phyloP scores from a whole-genome alignment of 441 rosid species.

The Isatis lusitanica region DNA sequence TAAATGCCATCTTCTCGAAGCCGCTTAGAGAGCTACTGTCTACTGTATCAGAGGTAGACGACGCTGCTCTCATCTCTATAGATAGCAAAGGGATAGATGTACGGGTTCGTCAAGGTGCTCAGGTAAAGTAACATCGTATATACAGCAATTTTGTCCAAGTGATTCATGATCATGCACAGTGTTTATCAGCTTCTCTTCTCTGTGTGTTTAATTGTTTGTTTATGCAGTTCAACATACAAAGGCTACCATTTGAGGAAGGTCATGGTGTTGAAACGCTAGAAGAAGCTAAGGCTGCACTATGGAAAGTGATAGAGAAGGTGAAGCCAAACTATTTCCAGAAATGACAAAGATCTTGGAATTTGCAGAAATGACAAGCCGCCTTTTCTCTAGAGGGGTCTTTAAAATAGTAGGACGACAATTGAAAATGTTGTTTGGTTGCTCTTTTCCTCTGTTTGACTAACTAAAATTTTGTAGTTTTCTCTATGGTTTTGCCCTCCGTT shows the following conservation, averaged over 20 bases:
- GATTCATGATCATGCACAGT: background rate
- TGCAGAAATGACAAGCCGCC: conserved; percentile 49
- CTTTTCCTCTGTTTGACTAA: background rate
- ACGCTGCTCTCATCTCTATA: conserved; percentile 90
- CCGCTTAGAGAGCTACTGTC: conserved; percentile 73
- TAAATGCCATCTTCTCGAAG: conserved; percentile 77
- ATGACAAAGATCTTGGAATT: conserved; percentile 34
- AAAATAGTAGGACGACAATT: conserved; percentile 1
- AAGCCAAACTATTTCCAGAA: conserved; percentile 54
- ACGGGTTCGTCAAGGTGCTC: conserved; percentile 92
- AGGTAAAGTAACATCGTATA: conserved; percentile 46
- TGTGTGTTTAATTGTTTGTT: conserved; percentile 1
- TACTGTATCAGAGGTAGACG: conserved; percentile 70
- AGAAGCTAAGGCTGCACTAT: conserved; percentile 79
- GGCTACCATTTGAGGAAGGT: conserved; percentile 86
- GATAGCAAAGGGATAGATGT: conserved; percentile 94
- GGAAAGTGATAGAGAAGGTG: conserved; percentile 70
- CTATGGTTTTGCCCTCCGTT: background rate
- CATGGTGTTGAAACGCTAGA: conserved; percentile 78
- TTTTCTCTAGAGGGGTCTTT: conserved; percentile 8
- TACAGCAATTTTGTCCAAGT: background rate
- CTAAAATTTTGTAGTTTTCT: conserved; percentile 21
- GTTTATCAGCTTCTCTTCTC: background rate
- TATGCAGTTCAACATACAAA: conserved; percentile 75
- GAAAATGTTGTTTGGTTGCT: conserved; percentile 5